Base-by-base conservation (phyloP, 2,329 filamentous ascomycete genomes). In the Plenodomus lindquistii region DNA sequence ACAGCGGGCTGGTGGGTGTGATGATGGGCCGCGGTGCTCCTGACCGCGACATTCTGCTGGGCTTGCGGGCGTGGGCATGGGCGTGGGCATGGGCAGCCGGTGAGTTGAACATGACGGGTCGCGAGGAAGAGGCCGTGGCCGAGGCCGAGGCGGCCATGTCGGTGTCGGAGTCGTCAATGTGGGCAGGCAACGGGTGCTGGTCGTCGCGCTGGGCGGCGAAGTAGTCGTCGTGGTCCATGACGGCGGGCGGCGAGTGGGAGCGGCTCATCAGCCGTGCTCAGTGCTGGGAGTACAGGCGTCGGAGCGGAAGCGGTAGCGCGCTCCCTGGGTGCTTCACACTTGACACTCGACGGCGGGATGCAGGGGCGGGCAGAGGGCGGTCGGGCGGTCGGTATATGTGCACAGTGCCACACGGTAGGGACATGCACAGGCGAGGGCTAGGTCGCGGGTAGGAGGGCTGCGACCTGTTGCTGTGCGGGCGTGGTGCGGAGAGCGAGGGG, bases 1-100 rank as follows among this genome's bases (percentile, higher is more conserved):
- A 60, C 53, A 76, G 65, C 24, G 80, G 74, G 54, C 79, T 80
- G 34, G 75, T 78, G 48, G 78, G 77, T 17, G 80, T 78, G 48
- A 77, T 76, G 42, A 81, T 77, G 39, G 73, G 72, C 38, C 73
- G 70, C 21, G 75, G 73, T 42, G 74, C 72, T 43, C 73, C 68
- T 24, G 72, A 70, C 40, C 73, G 71, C 50, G 72, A 70, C 48
- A 75, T 72, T 41, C 70, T 68, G 57, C 71, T 71, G 48, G 64
- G 65, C 55, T 73, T 73, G 50, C 68, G 66, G 48, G 62, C 47
- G 50, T 31, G 27, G 27, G 27, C 27, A 31, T 31, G 27, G 27
- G 27, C 27, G 50, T 67, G 66, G 46, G 63, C 47, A 49, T 68
- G 67, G 22, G 69, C 55, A 41, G 62, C 60, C 42, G 72, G 66